Evolutionary conservation across 331 rosid genomes (phyloP).

Genomic region (Acacia concinna): DNA sequence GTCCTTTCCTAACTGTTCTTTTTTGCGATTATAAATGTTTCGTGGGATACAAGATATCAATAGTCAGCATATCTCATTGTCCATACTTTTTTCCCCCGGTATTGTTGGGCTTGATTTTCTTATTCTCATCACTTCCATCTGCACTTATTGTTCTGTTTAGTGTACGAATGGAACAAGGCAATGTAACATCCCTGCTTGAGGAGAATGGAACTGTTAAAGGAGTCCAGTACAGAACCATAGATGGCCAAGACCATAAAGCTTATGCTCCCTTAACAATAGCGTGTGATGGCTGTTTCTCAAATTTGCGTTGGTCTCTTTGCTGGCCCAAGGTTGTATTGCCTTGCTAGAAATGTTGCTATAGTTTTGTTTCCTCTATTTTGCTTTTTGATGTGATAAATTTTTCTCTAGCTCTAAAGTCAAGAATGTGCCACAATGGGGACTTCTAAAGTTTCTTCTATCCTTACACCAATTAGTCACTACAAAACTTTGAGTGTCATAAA

Average conservation of each 20-base stretch:
- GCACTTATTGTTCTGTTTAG: conserved; percentile 30
- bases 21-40: neutral
- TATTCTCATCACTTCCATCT: neutral
- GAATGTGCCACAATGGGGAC: neutral
- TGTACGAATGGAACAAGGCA: conserved; percentile 59
- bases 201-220: conserved; percentile 53
- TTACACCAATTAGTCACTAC: neutral
- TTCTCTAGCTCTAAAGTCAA: neutral
- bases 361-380: neutral
- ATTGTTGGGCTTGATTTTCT: neutral
- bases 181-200: conserved; percentile 54
- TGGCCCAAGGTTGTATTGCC: conserved; percentile 48
- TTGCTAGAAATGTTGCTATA: conserved; percentile 16
- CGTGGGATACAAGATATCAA: neutral
- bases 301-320: conserved; percentile 58
- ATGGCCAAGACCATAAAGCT: conserved; percentile 47
- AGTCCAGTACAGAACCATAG: conserved; percentile 60
- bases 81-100: neutral
- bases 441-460: neutral
- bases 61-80: neutral
- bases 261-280: conserved; percentile 62
- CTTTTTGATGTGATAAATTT: neutral
- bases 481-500: neutral
- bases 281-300: conserved; percentile 72
- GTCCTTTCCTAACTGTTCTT: neutral